A percentile compares a stretch with the other conserved stretches of the same genome.
Evolutionary conservation across 2,329 filamentous ascomycete species (phyloP).

Genomic region (Aspergillus sojae): DNA sequence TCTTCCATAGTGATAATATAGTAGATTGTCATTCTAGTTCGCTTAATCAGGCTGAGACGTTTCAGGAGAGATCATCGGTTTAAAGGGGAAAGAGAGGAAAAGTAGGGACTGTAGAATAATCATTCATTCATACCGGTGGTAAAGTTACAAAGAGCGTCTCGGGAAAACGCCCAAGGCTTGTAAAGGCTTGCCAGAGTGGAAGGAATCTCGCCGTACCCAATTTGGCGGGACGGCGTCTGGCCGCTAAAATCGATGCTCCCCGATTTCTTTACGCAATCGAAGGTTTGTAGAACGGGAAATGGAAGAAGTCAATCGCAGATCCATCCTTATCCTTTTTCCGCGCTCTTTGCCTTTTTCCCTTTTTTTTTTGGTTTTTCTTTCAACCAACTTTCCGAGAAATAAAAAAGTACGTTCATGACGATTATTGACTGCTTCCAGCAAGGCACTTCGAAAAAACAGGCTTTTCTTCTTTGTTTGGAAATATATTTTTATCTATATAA

Average conservation of each 20-base stretch:
- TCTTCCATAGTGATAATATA: neutral
- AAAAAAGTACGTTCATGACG: neutral
- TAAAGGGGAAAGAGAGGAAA: neutral
- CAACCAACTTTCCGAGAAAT: neutral
- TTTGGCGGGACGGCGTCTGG: slow-evolving; percentile 18
- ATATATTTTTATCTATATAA: neutral
- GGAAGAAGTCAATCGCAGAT: slow-evolving; percentile 29
- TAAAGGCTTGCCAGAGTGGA: slow-evolving; percentile 1
- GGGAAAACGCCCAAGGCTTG: neutral
- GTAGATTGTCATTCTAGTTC: neutral
- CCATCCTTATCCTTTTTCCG: slow-evolving; percentile 8
- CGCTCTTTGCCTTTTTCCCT: neutral
- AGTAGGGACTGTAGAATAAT: neutral
- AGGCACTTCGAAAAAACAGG: slow-evolving; percentile 1
- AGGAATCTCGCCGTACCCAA: slow-evolving; percentile 19
- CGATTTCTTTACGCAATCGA: slow-evolving; percentile 24
- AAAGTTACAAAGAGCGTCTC: neutral
- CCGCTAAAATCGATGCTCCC: slow-evolving; percentile 12
- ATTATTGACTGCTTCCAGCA: slow-evolving; percentile 6
- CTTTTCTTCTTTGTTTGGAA: neutral
- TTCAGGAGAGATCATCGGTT: neutral
- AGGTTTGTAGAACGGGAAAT: slow-evolving; percentile 26
- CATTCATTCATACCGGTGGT: neutral
- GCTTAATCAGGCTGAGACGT: neutral
- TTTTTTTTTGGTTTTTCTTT: neutral